Percentiles rank a stretch among this genome's conserved stretches.
phyloP scores from a whole-genome alignment of 768 basidiomycete species.

The Lanmaoa rubissima region DNA sequence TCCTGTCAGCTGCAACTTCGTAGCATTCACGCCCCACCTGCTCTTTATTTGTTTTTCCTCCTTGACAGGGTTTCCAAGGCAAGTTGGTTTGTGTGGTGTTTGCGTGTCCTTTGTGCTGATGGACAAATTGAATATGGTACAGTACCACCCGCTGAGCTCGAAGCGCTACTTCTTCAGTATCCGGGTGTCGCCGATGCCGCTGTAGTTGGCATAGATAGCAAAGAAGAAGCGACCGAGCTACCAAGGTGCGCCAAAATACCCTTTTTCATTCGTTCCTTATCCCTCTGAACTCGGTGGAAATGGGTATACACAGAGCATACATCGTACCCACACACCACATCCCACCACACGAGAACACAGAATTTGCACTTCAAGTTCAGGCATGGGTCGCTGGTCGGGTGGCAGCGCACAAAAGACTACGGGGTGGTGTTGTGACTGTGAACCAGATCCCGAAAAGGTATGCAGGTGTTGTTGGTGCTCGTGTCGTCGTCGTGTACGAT shows the following conservation, averaged over 20 bases:
- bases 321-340: constrained; percentile 35
- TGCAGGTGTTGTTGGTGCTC: not conserved
- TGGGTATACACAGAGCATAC: constrained; percentile 48
- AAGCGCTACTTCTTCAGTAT: constrained; percentile 71
- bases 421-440: constrained; percentile 68
- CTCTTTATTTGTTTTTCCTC: too few species aligned
- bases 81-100: constrained; percentile 1
- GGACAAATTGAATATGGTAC: not conserved
- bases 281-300: not conserved
- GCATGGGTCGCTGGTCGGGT: constrained; percentile 70
- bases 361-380: constrained; percentile 51
- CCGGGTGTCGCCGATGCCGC: constrained; percentile 76
- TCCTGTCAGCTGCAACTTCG: not conserved
- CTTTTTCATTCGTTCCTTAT: not conserved
- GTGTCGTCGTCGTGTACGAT: not conserved
- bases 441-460: constrained; percentile 41
- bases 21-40: not conserved
- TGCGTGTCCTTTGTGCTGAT: not conserved
- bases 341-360: constrained; percentile 15
- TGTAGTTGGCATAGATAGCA: constrained; percentile 72
- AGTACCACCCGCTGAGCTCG: constrained; percentile 89
- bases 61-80: constrained; percentile 71
- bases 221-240: constrained; percentile 74
- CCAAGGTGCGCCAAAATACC: constrained; percentile 48
- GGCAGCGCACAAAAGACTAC: constrained; percentile 71